phyloP scores from a whole-genome alignment of 2,329 filamentous ascomycete genomes.

The Tolypocladium pustulatum region DNA sequence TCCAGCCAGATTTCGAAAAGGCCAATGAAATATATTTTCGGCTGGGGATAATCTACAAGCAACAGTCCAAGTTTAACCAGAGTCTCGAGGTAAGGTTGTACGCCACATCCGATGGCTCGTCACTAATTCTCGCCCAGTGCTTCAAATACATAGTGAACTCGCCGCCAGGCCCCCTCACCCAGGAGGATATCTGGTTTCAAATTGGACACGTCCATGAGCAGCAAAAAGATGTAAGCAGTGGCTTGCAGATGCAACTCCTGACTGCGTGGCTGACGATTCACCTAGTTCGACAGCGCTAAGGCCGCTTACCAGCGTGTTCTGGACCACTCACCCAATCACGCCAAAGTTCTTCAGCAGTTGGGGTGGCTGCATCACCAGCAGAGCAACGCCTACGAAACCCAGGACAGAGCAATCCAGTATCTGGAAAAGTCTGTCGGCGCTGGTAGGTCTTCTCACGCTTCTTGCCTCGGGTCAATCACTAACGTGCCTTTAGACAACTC shows the following conservation, averaged over 20 bases:
- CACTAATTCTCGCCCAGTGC: conserved; percentile 46
- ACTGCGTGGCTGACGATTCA: conserved; percentile 22
- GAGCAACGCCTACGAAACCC: conserved; percentile 79
- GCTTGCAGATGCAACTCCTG: not conserved
- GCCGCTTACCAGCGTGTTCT: conserved; percentile 85
- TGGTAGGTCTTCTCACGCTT: conserved; percentile 46
- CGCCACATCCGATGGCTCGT: not conserved
- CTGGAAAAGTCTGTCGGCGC: conserved; percentile 92
- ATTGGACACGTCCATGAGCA: conserved; percentile 98
- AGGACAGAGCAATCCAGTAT: conserved; percentile 94
- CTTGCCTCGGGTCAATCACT: conserved; percentile 8
- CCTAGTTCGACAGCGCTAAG: conserved; percentile 88
- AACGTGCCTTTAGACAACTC: conserved; percentile 58
- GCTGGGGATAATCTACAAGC: conserved; percentile 98
- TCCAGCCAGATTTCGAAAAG: conserved; percentile 96
- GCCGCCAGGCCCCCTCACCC: conserved; percentile 81
- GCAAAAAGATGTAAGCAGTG: conserved; percentile 79
- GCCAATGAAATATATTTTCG: conserved; percentile 98
- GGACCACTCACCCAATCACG: conserved; percentile 89
- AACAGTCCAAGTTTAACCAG: conserved; percentile 85
- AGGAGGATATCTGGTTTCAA: conserved; percentile 99
- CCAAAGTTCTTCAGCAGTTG: conserved; percentile 94
- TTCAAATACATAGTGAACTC: conserved; percentile 97
- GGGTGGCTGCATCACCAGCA: conserved; percentile 98
- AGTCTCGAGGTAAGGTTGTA: conserved; percentile 67